Conservation (phyloP, 78 protist genomes). For the Speleostelium caveatum region DNA sequence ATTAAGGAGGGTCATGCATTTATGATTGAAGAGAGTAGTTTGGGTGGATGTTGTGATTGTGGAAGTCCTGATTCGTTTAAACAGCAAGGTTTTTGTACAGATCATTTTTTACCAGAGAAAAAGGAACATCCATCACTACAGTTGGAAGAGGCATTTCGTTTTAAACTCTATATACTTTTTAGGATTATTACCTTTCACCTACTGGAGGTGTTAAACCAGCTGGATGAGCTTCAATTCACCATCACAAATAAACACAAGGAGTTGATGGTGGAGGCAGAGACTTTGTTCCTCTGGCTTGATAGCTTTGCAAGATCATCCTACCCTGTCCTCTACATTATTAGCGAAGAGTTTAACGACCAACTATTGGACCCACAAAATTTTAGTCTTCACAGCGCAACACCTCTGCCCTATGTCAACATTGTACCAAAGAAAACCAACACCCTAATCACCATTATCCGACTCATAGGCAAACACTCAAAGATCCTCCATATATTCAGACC, state of each 20-base stretch:
- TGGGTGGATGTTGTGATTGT: conserved; percentile 76
- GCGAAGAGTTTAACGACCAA: conserved; percentile 36
- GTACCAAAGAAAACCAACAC: background rate
- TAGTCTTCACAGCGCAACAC: conserved; percentile 5
- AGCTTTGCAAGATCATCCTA: conserved; percentile 3
- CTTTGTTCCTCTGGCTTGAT: conserved; percentile 23
- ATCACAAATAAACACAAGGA: background rate
- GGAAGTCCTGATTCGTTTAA: conserved; percentile 53
- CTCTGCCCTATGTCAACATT: conserved; percentile 16
- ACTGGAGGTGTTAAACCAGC: background rate
- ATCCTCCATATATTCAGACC: conserved; percentile 11
- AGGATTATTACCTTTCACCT: background rate
- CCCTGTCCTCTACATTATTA: conserved; percentile 28
- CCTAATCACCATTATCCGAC: background rate
- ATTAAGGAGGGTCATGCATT: conserved; percentile 45
- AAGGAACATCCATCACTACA: conserved; percentile 37
- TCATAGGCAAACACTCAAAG: background rate
- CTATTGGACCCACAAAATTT: conserved; percentile 11
- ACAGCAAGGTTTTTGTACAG: conserved; percentile 29
- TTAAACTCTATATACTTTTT: background rate
- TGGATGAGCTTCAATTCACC: background rate
- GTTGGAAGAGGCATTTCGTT: background rate
- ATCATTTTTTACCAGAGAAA: conserved; percentile 16
- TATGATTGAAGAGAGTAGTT: conserved; percentile 53
- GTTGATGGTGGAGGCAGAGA: background rate